phyloP scores from a whole-genome alignment of 257 asterid genomes.

The Jasminum sambac region DNA sequence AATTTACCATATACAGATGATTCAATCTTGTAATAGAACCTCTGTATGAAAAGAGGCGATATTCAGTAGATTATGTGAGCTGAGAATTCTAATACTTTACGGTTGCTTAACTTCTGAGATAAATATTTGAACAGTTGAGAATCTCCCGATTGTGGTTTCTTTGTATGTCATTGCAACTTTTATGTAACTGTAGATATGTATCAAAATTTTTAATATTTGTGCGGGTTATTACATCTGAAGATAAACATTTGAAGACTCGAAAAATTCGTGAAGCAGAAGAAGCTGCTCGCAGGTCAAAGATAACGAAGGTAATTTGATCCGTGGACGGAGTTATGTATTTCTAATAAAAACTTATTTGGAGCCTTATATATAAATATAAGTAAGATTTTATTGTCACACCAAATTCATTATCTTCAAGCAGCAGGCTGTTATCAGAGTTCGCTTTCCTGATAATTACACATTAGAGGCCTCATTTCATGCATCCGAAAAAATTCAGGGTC shows the following conservation, averaged over 20 bases:
- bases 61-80: not conserved
- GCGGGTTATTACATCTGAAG: constrained; percentile 39
- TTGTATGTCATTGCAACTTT: constrained; percentile 10
- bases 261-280: constrained; percentile 86
- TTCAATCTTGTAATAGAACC: constrained; percentile 6
- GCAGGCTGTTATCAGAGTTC: constrained; percentile 89
- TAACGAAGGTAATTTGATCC: constrained; percentile 66
- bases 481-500: constrained; percentile 77
- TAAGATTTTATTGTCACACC: not conserved
- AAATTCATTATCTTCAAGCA: constrained; percentile 31
- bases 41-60: not conserved
- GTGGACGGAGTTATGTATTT: constrained; percentile 7
- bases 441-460: constrained; percentile 89
- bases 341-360: not conserved
- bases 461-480: constrained; percentile 86
- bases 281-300: constrained; percentile 85
- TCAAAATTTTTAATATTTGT: constrained; percentile 14
- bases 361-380: constrained; percentile 2
- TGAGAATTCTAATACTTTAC: constrained; percentile 13
- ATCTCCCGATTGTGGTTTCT: constrained; percentile 22
- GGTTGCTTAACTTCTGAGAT: constrained; percentile 37
- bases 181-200: not conserved
- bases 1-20: not conserved
- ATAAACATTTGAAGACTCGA: constrained; percentile 75
- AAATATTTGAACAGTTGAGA: constrained; percentile 51